Evolutionary conservation across 306 rosid genomes (phyloP).

Genomic region (Corylus avellana): DNA sequence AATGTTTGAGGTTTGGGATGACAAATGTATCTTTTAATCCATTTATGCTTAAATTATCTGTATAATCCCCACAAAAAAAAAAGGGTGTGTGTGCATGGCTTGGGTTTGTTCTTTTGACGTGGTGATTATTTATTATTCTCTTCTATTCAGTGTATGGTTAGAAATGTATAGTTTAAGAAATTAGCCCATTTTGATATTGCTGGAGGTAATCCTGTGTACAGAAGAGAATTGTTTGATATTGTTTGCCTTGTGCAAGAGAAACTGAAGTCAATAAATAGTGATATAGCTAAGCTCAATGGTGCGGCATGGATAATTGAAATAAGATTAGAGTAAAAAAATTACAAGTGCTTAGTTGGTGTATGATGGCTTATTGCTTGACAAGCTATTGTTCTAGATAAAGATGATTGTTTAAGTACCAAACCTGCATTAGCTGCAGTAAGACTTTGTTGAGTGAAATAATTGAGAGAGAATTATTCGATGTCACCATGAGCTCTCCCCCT

Average conservation of each 20-base stretch:
- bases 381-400: not conserved
- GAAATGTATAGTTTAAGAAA: not conserved
- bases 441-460: not conserved
- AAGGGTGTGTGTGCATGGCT: not conserved
- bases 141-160: not conserved
- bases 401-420: not conserved
- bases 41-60: no score
- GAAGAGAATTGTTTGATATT: not conserved
- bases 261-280: not conserved
- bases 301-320: not conserved
- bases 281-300: not conserved
- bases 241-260: not conserved
- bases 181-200: not conserved
- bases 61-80: no score
- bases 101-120: not conserved
- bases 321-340: not conserved
- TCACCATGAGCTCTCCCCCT: not conserved
- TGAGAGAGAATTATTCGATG: not conserved
- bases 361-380: not conserved
- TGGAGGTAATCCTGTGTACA: not conserved
- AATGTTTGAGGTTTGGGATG: slow-evolving; percentile 5
- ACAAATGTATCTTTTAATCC: not conserved
- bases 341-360: not conserved
- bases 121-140: not conserved
- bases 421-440: not conserved